Percentiles rank a stretch among this genome's conserved stretches.
These are phyloP conservation scores for Pleomassaria siparia DNA, from an alignment of 2,329 filamentous ascomycete species.

Conservation along the genomic window DNA sequence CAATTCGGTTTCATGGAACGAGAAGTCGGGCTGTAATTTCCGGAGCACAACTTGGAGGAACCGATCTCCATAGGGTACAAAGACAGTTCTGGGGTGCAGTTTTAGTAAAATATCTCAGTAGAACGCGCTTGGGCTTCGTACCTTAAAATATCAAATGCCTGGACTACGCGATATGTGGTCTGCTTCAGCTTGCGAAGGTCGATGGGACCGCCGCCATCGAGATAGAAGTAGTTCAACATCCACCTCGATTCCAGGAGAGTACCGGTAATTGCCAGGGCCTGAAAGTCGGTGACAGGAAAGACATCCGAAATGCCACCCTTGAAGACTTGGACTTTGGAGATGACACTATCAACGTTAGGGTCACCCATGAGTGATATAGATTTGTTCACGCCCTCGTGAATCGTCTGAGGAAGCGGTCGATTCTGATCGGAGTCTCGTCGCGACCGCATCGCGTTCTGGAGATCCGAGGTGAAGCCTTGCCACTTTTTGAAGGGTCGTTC, in stretches of 20 bases:
- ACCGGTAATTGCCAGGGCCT: conserved; percentile 36
- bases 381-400: conserved; percentile 28
- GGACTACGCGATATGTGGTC: conserved; percentile 32
- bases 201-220: conserved; percentile 32
- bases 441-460: conserved; percentile 10
- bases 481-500: conserved; percentile 30
- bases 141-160: conserved; percentile 37
- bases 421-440: conserved; percentile 16
- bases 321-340: conserved; percentile 39
- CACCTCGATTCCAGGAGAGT: conserved; percentile 36
- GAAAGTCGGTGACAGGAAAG: conserved; percentile 37
- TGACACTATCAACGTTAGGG: conserved; percentile 37
- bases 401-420: conserved; percentile 20
- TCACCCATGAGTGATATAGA: conserved; percentile 35
- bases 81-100: too few relatives aligned
- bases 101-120: too few relatives aligned
- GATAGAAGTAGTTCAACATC: conserved; percentile 41
- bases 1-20: conserved; percentile 31
- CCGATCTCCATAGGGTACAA: conserved; percentile 36
- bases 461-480: conserved; percentile 21
- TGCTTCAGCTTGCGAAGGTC: conserved; percentile 37
- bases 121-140: too few relatives aligned
- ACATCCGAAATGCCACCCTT: conserved; percentile 39
- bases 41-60: conserved; percentile 37
- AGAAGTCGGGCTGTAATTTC: conserved; percentile 35